Conservation (phyloP, 805 yeast species). For the Grigorovia yakushimaensis region DNA sequence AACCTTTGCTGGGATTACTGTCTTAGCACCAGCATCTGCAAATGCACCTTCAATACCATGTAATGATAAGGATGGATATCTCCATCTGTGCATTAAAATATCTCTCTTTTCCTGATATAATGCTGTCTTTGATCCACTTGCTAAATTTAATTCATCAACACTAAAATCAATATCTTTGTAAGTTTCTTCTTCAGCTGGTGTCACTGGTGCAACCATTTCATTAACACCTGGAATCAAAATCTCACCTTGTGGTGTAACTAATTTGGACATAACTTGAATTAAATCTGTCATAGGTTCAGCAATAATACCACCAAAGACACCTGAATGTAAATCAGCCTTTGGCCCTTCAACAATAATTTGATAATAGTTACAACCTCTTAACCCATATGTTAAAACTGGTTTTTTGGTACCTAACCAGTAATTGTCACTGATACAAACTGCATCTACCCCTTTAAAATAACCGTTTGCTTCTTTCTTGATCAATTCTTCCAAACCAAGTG, state of each 20-base stretch:
- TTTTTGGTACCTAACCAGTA: constrained; percentile 97
- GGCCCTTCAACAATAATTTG: constrained; percentile 80
- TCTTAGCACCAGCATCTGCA: constrained; percentile 90
- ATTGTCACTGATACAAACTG: constrained; percentile 93
- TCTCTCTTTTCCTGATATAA: constrained; percentile 69
- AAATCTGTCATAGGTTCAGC: constrained; percentile 97
- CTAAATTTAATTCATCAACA: constrained; percentile 73
- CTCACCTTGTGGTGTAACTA: constrained; percentile 75
- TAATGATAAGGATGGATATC: constrained; percentile 89
- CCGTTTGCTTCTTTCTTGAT: constrained; percentile 66
- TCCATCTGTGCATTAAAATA: constrained; percentile 96
- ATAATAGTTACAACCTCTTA: constrained; percentile 94
- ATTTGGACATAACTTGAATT: constrained; percentile 60
- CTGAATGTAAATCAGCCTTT: constrained; percentile 93
- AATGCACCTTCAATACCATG: constrained; percentile 99
- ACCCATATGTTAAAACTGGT: constrained; percentile 95
- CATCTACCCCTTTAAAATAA: constrained; percentile 83
- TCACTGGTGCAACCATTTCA: constrained; percentile 93
- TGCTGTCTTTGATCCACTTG: constrained; percentile 81
- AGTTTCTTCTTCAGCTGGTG: constrained; percentile 64
- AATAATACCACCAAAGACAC: constrained; percentile 93
- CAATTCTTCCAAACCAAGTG: constrained; percentile 78
- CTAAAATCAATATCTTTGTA: constrained; percentile 83
- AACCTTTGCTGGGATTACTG: constrained; percentile 94
- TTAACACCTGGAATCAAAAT: constrained; percentile 79